Conservation (phyloP, 2,329 filamentous ascomycete genomes). For the Aspergillus sp. region DNA sequence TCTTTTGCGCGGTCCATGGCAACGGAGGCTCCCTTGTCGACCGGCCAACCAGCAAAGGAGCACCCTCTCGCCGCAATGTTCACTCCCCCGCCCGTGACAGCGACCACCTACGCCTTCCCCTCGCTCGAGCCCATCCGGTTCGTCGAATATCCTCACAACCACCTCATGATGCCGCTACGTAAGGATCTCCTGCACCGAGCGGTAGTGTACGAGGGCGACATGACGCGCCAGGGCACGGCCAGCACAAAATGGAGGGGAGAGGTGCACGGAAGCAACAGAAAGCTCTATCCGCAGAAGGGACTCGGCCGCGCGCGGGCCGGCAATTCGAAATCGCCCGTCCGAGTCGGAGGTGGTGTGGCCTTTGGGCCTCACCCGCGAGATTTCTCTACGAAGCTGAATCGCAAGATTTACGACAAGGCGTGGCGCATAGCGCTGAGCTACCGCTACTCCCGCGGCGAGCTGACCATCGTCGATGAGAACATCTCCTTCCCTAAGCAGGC, state of each 20-base stretch:
- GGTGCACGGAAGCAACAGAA: constrained; percentile 71
- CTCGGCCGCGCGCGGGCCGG: constrained; percentile 70
- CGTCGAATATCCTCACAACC: constrained; percentile 67
- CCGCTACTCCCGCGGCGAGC: constrained; percentile 75
- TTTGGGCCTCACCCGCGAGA: constrained; percentile 89
- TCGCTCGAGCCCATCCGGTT: constrained; percentile 73
- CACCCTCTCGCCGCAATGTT: constrained; percentile 17
- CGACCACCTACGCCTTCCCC: constrained; percentile 86
- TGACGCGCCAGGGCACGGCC: constrained; percentile 76
- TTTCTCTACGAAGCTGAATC: constrained; percentile 72
- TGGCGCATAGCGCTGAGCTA: constrained; percentile 92
- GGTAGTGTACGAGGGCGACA: constrained; percentile 85
- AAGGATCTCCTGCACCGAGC: constrained; percentile 89
- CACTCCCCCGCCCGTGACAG: constrained; percentile 53
- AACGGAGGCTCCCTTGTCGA: constrained; percentile 34
- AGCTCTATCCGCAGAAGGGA: constrained; percentile 82
- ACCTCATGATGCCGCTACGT: constrained; percentile 78
- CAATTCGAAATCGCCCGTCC: constrained; percentile 69
- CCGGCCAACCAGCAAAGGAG: constrained; percentile 16
- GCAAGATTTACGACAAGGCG: constrained; percentile 89
- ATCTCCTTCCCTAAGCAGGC: constrained; percentile 51
- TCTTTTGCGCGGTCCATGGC: constrained; percentile 39
- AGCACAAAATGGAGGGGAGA: constrained; percentile 72
- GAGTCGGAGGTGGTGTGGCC: constrained; percentile 74
- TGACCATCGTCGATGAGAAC: constrained; percentile 76